Evolutionary conservation across 1,284 basidiomycete species (phyloP).

Genomic region (Cronartium quercuum): DNA sequence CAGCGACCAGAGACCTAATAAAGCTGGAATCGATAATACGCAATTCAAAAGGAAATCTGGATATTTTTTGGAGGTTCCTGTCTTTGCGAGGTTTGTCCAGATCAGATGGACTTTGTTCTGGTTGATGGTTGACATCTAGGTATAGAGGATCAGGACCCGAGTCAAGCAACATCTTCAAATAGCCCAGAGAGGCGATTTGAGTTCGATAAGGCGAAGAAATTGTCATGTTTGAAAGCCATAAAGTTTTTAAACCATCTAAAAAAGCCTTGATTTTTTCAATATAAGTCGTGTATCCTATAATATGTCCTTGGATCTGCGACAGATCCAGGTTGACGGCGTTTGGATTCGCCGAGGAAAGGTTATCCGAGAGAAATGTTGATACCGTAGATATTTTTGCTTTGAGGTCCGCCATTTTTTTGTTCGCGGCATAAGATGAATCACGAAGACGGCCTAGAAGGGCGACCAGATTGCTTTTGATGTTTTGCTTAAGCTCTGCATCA

Average conservation of each 20-base stretch:
- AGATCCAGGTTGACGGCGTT: neutral
- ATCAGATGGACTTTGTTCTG: neutral
- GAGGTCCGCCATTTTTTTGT: constrained; percentile 16
- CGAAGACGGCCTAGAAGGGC: constrained; percentile 16
- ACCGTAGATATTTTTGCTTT: neutral
- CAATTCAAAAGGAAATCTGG: constrained; percentile 18
- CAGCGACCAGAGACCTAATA: neutral
- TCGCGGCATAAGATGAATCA: constrained; percentile 17
- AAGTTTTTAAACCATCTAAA: constrained; percentile 1
- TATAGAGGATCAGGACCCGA: constrained; percentile 19
- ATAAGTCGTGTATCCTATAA: neutral
- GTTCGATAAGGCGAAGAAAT: constrained; percentile 24
- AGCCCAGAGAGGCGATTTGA: constrained; percentile 34
- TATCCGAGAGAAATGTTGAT: neutral
- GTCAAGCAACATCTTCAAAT: constrained; percentile 21
- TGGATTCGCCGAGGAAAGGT: neutral
- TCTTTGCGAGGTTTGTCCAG: neutral
- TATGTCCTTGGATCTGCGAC: neutral
- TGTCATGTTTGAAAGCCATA: constrained; percentile 15
- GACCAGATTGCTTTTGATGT: constrained; percentile 22
- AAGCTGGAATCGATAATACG: constrained; percentile 6
- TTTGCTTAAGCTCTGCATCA: constrained; percentile 31
- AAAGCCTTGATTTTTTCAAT: constrained; percentile 8
- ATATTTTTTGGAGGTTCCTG: neutral
- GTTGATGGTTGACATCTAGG: neutral